phyloP scores from a whole-genome alignment of 2,329 filamentous ascomycete species.

The Bipolaris zeicola region DNA sequence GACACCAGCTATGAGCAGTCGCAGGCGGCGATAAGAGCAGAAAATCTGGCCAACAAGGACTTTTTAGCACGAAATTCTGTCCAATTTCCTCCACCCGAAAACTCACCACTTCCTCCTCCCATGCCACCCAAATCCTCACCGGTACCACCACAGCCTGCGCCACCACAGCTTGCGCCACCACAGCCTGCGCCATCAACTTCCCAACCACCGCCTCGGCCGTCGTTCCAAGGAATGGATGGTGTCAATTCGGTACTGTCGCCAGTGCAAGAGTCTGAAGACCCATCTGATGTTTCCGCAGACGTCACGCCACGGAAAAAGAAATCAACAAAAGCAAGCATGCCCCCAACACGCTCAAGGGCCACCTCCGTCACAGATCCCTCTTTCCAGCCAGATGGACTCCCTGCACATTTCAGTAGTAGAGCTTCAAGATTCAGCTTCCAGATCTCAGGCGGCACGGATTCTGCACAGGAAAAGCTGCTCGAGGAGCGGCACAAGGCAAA shows the following conservation, averaged over 20 bases:
- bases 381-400: conserved; percentile 46
- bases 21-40: conserved; percentile 53
- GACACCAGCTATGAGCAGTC: conserved; percentile 50
- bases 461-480: conserved; percentile 68
- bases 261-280: conserved; percentile 41
- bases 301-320: conserved; percentile 39
- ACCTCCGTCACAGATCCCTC: conserved; percentile 46
- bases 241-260: conserved; percentile 40
- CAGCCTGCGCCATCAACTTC: conserved; percentile 14
- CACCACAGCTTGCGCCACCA: conserved; percentile 11
- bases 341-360: conserved; percentile 43
- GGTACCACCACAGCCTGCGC: conserved; percentile 13
- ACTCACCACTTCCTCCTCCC: conserved; percentile 24
- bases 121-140: conserved; percentile 25
- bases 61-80: conserved; percentile 53
- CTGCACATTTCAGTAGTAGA: conserved; percentile 63
- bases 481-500: conserved; percentile 74
- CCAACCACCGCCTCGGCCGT: conserved; percentile 18
- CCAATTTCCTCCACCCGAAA: conserved; percentile 36
- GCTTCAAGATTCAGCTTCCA: conserved; percentile 84
- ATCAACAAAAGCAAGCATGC: conserved; percentile 46
- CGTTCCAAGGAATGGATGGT: conserved; percentile 29
- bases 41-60: conserved; percentile 55
- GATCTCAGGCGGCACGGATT: conserved; percentile 73
- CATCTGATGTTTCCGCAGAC: conserved; percentile 32